Evolutionary conservation across 2,329 filamentous ascomycete species (phyloP).

Genomic region (Xylogone sp.): DNA sequence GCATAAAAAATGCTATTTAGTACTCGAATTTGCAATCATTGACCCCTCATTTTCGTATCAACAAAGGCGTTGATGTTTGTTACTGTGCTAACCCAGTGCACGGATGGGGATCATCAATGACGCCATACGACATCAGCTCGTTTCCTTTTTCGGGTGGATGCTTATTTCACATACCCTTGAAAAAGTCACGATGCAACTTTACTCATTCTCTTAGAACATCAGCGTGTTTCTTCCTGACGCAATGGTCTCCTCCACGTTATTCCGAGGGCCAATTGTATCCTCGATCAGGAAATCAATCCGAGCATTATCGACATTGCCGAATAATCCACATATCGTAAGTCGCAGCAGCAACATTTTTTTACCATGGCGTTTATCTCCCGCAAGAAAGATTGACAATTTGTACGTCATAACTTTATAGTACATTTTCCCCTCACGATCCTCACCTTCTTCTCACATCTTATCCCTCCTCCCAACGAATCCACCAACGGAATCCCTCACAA

Average conservation of each 20-base stretch:
- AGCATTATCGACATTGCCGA: slow-evolving; percentile 21
- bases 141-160: background rate
- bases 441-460: slow-evolving; percentile 48
- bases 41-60: no score
- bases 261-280: background rate
- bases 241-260: slow-evolving; percentile 1
- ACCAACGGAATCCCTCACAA: slow-evolving; percentile 48
- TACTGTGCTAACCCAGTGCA: background rate
- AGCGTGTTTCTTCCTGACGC: background rate
- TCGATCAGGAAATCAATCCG: background rate
- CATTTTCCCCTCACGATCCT: slow-evolving; percentile 47
- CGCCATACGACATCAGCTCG: background rate
- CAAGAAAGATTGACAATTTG: slow-evolving; percentile 8
- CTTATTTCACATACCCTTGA: background rate
- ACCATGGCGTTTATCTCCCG: background rate
- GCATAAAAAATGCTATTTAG: no score
- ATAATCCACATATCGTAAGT: slow-evolving; percentile 24
- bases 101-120: background rate
- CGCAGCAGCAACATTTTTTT: background rate
- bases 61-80: no score
- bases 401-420: slow-evolving; percentile 49
- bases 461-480: slow-evolving; percentile 56
- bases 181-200: background rate
- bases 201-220: background rate
- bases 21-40: no score